These are phyloP conservation scores for Sarocladiaceae sp. DNA, from an alignment of 2,329 filamentous ascomycete genomes.

Conservation along the genomic window DNA sequence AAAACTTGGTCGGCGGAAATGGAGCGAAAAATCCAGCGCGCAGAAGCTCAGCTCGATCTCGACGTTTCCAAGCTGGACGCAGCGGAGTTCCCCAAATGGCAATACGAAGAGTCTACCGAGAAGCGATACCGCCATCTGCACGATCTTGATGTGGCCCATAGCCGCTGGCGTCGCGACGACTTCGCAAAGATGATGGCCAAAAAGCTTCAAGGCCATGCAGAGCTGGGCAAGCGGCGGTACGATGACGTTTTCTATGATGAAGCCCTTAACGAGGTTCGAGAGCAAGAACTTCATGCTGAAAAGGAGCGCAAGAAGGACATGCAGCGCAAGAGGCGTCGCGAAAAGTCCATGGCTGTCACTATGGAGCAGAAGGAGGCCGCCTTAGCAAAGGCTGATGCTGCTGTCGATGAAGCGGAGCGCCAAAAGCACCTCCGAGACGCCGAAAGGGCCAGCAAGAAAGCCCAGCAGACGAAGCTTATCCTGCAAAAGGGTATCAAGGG, in stretches of 20 bases:
- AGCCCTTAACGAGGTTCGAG: slow-evolving; percentile 79
- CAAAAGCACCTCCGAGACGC: slow-evolving; percentile 78
- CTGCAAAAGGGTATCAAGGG: slow-evolving; percentile 82
- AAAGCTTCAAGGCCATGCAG: slow-evolving; percentile 62
- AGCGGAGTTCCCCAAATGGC: slow-evolving; percentile 34
- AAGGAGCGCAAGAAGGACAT: slow-evolving; percentile 99
- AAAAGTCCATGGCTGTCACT: slow-evolving; percentile 91
- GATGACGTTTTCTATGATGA: slow-evolving; percentile 70
- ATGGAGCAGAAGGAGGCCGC: slow-evolving; percentile 86
- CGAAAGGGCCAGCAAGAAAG: slow-evolving; percentile 87
- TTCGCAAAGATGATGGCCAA: slow-evolving; percentile 51
- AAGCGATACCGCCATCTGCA: slow-evolving; percentile 67
- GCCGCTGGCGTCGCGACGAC: slow-evolving; percentile 56
- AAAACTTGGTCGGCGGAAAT: slow-evolving; percentile 52
- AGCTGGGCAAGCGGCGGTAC: slow-evolving; percentile 69
- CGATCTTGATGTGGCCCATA: slow-evolving; percentile 54
- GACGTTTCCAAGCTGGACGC: slow-evolving; percentile 40
- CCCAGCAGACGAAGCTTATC: slow-evolving; percentile 80
- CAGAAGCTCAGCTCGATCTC: slow-evolving; percentile 36
- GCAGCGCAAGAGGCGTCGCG: slow-evolving; percentile 91
- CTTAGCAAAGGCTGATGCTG: slow-evolving; percentile 68
- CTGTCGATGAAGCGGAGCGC: slow-evolving; percentile 75
- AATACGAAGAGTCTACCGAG: slow-evolving; percentile 49
- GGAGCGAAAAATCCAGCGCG: slow-evolving; percentile 33
- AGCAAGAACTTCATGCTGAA: slow-evolving; percentile 84